Evolutionary conservation across 176 grass and related monocot genomes (phyloP).

Genomic region (Saccharum spontaneum): DNA sequence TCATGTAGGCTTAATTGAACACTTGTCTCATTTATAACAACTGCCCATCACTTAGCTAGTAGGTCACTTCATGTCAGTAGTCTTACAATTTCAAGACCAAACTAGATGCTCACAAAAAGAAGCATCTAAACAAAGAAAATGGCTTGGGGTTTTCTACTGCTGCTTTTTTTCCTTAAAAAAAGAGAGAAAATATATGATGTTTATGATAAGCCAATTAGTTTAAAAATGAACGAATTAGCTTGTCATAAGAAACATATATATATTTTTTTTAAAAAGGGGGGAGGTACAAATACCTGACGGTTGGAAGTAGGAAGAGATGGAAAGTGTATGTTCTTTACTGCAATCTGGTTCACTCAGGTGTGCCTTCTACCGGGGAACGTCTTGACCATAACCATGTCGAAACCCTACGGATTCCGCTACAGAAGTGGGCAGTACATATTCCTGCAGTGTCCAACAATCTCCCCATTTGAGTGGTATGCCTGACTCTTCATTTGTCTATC

Average conservation of each 20-base stretch:
- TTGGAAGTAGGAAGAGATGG: neutral
- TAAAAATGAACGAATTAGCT: too few relatives aligned
- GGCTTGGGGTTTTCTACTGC: neutral
- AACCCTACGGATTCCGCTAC: conserved; percentile 86
- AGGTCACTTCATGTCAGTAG: neutral
- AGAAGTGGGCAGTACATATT: conserved; percentile 93
- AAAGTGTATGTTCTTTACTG: neutral
- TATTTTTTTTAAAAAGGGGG: too few relatives aligned
- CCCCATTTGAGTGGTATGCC: conserved; percentile 82
- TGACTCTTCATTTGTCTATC: neutral
- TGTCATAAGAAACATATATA: too few relatives aligned
- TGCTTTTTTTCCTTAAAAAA: too few relatives aligned
- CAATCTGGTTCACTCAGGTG: conserved; percentile 47
- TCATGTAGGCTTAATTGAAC: neutral
- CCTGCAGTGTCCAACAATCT: conserved; percentile 84
- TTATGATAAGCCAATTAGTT: too few relatives aligned
- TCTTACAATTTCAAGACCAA: neutral
- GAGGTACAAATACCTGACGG: neutral
- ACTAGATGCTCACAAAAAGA: neutral
- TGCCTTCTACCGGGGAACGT: conserved; percentile 85
- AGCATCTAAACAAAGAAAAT: neutral
- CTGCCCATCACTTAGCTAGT: neutral
- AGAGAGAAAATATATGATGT: too few relatives aligned
- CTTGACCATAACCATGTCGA: conserved; percentile 89
- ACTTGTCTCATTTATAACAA: conserved; percentile 5